Percentiles rank a stretch among this genome's conserved stretches.
Evolutionary conservation across 2,329 filamentous ascomycete species (phyloP).

Genomic region (Cladophialophora bantiana): DNA sequence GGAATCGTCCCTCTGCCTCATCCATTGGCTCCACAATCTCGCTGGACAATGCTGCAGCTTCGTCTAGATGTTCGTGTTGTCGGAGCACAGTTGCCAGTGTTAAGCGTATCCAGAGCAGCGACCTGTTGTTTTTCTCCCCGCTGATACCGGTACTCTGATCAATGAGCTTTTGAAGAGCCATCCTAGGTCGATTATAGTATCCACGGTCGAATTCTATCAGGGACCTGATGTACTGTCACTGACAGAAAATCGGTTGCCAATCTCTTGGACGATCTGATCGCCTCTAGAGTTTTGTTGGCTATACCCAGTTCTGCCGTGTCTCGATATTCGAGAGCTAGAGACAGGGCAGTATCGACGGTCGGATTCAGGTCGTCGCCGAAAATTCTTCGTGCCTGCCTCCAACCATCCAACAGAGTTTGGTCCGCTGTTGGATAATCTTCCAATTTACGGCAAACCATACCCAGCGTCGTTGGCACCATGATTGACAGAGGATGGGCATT

Average conservation of each 20-base stretch:
- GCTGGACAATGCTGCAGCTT: neutral
- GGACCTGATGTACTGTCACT: neutral
- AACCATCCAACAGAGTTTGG: neutral
- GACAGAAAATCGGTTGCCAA: conserved; percentile 2
- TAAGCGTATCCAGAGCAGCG: conserved; percentile 5
- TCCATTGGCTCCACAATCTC: conserved; percentile 6
- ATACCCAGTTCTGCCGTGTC: neutral
- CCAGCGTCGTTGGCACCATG: neutral
- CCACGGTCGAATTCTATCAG: neutral
- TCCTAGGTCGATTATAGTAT: neutral
- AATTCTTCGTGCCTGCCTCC: neutral
- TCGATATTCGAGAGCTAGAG: neutral
- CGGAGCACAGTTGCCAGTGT: conserved; percentile 1
- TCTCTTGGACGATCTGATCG: neutral
- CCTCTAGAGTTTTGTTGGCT: neutral
- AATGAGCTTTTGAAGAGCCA: neutral
- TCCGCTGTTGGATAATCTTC: neutral
- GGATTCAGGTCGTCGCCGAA: neutral
- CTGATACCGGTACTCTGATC: neutral
- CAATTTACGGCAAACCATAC: neutral
- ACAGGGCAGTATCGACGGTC: neutral
- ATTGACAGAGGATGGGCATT: no score
- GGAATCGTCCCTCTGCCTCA: neutral
- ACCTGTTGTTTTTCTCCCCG: conserved; percentile 3
- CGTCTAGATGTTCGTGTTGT: neutral